Conservation (phyloP, 306 rosid genomes). For the Dryas alaskensis region DNA sequence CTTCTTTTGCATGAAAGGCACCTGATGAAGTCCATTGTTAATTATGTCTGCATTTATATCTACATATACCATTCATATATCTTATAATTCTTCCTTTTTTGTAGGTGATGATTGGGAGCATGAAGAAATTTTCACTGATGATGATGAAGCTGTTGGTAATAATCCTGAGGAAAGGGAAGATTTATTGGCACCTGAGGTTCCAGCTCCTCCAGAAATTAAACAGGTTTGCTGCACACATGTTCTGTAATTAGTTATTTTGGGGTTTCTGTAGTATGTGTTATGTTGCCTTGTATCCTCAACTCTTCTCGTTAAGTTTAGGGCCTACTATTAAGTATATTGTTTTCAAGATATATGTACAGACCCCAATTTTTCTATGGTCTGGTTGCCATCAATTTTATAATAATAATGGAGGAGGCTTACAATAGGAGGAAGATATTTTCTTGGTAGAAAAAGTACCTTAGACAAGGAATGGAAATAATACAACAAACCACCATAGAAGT, state of each 20-base stretch:
- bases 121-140: conserved; percentile 96
- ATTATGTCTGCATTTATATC: background rate
- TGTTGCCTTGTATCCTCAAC: background rate
- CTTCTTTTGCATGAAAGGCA: conserved; percentile 11
- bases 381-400: no score
- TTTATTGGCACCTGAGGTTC: conserved; percentile 88
- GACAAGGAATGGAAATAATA: background rate
- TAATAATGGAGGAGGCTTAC: background rate
- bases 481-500: background rate
- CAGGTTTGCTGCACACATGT: conserved; percentile 50
- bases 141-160: conserved; percentile 91
- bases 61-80: conserved; percentile 3
- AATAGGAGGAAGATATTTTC: background rate
- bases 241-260: background rate
- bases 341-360: background rate
- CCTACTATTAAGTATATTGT: background rate
- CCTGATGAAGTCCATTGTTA: background rate
- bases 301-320: background rate
- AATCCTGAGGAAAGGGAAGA: conserved; percentile 96
- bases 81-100: conserved; percentile 15
- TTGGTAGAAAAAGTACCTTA: background rate
- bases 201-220: conserved; percentile 96
- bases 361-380: no score
- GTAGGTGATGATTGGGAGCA: conserved; percentile 99
- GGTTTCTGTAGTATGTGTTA: background rate